Percentiles rank a stretch among this genome's conserved stretches.
These are phyloP conservation scores for Blumeriella jaapii DNA, from an alignment of 2,329 filamentous ascomycete species.

Conservation along the genomic window DNA sequence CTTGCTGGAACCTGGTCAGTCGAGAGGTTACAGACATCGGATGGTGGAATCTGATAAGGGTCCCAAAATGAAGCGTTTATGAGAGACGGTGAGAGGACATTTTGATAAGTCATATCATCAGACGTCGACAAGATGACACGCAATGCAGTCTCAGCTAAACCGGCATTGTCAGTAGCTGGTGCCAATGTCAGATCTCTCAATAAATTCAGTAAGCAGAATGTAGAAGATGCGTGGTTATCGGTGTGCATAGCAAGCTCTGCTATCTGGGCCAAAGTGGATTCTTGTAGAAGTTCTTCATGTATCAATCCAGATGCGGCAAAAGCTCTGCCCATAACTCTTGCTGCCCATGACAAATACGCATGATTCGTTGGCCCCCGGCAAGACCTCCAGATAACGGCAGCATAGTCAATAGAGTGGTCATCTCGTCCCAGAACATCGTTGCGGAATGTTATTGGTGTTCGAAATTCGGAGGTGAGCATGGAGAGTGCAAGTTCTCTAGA, in stretches of 20 bases:
- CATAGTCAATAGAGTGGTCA: constrained; percentile 46
- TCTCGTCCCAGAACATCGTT: constrained; percentile 63
- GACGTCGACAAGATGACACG: constrained; percentile 41
- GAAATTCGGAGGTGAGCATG: constrained; percentile 66
- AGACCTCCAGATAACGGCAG: constrained; percentile 64
- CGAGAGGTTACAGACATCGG: constrained; percentile 29
- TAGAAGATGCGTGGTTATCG: constrained; percentile 40
- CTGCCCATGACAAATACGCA: constrained; percentile 75
- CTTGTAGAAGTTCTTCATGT: constrained; percentile 45
- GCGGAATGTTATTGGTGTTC: constrained; percentile 42
- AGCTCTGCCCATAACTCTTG: constrained; percentile 69
- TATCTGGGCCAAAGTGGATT: constrained; percentile 42
- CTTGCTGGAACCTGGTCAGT: constrained; percentile 6
- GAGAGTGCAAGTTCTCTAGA: constrained; percentile 60
- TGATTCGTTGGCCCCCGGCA: constrained; percentile 52
- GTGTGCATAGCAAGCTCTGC: constrained; percentile 26
- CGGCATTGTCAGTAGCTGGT: constrained; percentile 42
- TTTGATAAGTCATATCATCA: constrained; percentile 31
- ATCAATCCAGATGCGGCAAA: constrained; percentile 68
- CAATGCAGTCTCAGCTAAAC: constrained; percentile 49
- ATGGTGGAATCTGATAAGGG: constrained; percentile 42
- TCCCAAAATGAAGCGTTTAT: constrained; percentile 45
- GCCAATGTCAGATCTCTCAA: constrained; percentile 51
- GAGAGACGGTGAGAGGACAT: constrained; percentile 42
- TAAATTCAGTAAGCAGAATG: constrained; percentile 48